phyloP scores from a whole-genome alignment of 805 yeast species.

The Candida coleopterorum region DNA sequence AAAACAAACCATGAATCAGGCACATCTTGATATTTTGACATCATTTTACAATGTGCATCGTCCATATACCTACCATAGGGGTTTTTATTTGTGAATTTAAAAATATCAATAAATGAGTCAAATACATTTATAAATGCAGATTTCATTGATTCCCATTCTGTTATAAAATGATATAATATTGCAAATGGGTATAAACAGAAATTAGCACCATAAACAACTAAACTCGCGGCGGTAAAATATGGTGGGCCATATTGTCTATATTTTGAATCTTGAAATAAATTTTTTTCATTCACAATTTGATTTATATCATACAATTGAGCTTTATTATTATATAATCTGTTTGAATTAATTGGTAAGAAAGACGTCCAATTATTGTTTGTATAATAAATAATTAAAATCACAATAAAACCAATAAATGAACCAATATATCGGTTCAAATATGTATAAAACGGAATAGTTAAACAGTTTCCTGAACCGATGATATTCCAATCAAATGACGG shows the following conservation, averaged over 20 bases:
- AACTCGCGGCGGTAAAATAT: conserved; percentile 57
- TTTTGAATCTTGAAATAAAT: conserved; percentile 40
- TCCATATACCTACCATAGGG: conserved; percentile 18
- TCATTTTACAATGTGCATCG: conserved; percentile 57
- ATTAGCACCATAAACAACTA: conserved; percentile 54
- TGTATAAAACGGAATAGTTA: conserved; percentile 40
- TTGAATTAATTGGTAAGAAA: conserved; percentile 50
- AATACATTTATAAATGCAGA: conserved; percentile 33
- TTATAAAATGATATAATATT: conserved; percentile 42
- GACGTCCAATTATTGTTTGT: conserved; percentile 48
- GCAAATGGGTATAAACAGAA: conserved; percentile 55
- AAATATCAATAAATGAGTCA: conserved; percentile 23
- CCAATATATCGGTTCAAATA: conserved; percentile 39
- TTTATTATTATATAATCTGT: conserved; percentile 46
- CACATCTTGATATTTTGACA: conserved; percentile 58
- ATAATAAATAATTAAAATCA: conserved; percentile 34
- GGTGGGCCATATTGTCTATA: conserved; percentile 62
- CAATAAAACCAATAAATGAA: conserved; percentile 26
- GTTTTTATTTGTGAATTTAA: conserved; percentile 12
- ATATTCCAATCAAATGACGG: conserved; percentile 44
- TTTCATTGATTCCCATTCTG: conserved; percentile 42
- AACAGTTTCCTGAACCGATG: conserved; percentile 32
- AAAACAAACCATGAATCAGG: conserved; percentile 69
- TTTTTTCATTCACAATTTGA: conserved; percentile 39
- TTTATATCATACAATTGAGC: conserved; percentile 46